Conservation (phyloP, 2,329 filamentous ascomycete genomes). For the Alternaria hordeiaustralica region DNA sequence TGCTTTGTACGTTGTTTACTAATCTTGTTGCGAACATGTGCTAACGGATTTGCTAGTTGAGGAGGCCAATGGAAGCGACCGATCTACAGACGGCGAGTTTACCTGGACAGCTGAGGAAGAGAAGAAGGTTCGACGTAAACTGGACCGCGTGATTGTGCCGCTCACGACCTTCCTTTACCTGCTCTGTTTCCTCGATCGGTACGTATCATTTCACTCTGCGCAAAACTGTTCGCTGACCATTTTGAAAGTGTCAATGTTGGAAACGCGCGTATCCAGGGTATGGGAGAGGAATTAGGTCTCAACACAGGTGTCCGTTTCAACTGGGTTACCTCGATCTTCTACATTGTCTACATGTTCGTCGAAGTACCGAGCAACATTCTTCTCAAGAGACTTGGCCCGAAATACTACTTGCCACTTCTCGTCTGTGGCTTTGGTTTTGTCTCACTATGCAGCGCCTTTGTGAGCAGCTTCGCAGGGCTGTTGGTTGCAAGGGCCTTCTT, state of each 20-base stretch:
- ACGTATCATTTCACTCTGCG: not conserved
- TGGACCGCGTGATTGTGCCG: slow-evolving; percentile 61
- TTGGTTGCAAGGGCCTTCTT: slow-evolving; percentile 58
- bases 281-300: slow-evolving; percentile 58
- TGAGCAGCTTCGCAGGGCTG: slow-evolving; percentile 56
- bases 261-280: slow-evolving; percentile 64
- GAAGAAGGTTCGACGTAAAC: slow-evolving; percentile 56
- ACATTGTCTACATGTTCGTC: slow-evolving; percentile 63
- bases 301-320: slow-evolving; percentile 59
- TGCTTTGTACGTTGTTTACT: slow-evolving; percentile 26
- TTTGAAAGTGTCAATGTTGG: slow-evolving; percentile 53
- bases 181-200: slow-evolving; percentile 58
- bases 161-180: slow-evolving; percentile 62
- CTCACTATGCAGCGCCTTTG: slow-evolving; percentile 62
- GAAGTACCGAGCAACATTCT: slow-evolving; percentile 64
- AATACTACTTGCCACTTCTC: slow-evolving; percentile 61
- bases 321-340: slow-evolving; percentile 65
- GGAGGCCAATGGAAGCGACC: slow-evolving; percentile 36
- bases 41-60: slow-evolving; percentile 26
- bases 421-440: slow-evolving; percentile 64
- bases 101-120: slow-evolving; percentile 62
- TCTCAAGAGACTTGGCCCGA: slow-evolving; percentile 61
- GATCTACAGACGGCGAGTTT: slow-evolving; percentile 40
- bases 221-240: slow-evolving; percentile 9
- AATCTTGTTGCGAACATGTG: not conserved